Base-by-base conservation (phyloP, 768 basidiomycete genomes). In the Kwoniella pini region DNA sequence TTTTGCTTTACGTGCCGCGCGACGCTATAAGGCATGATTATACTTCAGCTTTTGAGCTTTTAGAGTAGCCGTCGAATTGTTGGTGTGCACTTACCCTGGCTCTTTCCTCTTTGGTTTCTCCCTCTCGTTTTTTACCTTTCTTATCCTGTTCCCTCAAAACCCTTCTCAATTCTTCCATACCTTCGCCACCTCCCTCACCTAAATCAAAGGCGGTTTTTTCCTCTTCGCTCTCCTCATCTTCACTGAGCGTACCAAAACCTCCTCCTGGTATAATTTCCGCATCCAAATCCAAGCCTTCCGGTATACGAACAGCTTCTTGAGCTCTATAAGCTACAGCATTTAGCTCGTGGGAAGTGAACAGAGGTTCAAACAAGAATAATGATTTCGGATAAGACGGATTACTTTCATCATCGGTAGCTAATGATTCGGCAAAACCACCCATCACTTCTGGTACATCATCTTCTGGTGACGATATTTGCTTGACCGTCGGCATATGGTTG, bases 271-370 rank as follows among this genome's bases (percentile, higher is more conserved):
- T 85, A 55, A 96, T 87, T 86, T 91, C 93, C 0, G 82, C 79
- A 63, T 96, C 90, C 3, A 98, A 82, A 77, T 97, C 86, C 30
- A 98, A 80, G 1, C 87, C 92, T 2, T 89, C 88, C 0, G 96
- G 96, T 1, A 90, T 67, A 4, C 84, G 84, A 0, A 98, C 88
- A 60, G 86, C 87, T 4, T 82, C 85, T 80, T 98, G 95, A 2
- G 95, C 95, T 56, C 81, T 81, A 0, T 80, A 64, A 6, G 88
- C 92, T 36, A 97, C 89, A 0, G 93, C 88, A 62, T 90, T 91
- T 19, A 99, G 85, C 62, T 91, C 88, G 69, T 94, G 87, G 4
- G 83, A 71, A 17, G 83, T 81, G 70, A 90, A 89, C 7, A 99
- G 80, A 0, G 92, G 91, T 39, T 84, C 82, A 43, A 98, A 86